Evolutionary conservation across 345 rosid genomes (phyloP), one percentile per base, ranked within the genome.

Genomic region (Ceriops decandra): DNA sequence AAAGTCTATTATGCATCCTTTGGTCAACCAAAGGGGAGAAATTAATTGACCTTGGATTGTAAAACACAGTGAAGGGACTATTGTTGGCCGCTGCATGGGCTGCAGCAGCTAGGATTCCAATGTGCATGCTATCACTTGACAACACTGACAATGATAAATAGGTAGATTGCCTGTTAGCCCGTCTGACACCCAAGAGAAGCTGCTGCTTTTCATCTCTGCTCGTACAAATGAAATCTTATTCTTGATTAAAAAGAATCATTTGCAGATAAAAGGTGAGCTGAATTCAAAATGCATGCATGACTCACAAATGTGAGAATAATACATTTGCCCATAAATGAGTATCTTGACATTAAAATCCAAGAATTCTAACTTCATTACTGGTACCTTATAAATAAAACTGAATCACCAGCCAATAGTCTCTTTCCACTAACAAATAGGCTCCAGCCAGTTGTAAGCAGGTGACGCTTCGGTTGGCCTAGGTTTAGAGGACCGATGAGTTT

Each of bases 101-200:
- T 11, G 99, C 98, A 7, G 98, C 97, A 61, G 99, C 99, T 57
- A 91, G 86, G 54, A 91, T 87, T 56, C 98, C 98, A 62, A 95
- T 91, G 72, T 91, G 99, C 99, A 95, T 91, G 82, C 99, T 90
- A 69, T 95, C 99, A 70, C 98, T 91, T 38, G 98, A 95, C 64
- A 95, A 81, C 22, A 95, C 92, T 20, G 99, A 95, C 49, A 96
- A 90, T 36, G 98, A 83, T 72, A 95, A 80, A 74, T 85, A 85
- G 66, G 98, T 74, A 13, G 96, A 88, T 68, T 88, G 99, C 77
- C 98, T 80, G 70, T 85, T 88, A 52, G 98, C 92, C 28, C 90
- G 81, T 75, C 99, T 81, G 72, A 88, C 83, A 35, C 98, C 98
- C 83, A 90, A 74, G 57, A 83, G 88, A 64, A 95, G 86, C 69